Evolutionary conservation across 2,329 filamentous ascomycete genomes (phyloP).

Genomic region (Pyrenochaeta sp.): DNA sequence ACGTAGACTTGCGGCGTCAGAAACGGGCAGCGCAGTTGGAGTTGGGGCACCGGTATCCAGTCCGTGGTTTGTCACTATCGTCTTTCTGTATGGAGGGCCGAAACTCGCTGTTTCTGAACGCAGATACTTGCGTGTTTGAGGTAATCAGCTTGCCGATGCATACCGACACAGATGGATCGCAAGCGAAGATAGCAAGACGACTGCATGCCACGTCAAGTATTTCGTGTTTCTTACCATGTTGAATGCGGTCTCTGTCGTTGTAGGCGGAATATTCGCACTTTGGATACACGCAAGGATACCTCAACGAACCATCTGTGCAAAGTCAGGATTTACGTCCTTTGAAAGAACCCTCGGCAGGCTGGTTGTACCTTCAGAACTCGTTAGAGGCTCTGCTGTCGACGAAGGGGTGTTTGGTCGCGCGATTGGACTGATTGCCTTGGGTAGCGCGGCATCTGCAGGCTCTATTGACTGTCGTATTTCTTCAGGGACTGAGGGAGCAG

Average conservation of each 20-base stretch:
- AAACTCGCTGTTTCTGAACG: neutral
- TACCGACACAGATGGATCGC: neutral
- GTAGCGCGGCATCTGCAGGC: neutral
- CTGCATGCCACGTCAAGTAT: neutral
- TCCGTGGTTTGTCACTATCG: neutral
- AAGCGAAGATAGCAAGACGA: neutral
- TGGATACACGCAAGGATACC: neutral
- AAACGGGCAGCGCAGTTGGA: neutral
- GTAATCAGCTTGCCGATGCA: neutral
- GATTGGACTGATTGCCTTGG: neutral
- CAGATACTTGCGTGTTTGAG: neutral
- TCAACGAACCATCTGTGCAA: neutral
- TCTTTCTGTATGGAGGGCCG: neutral
- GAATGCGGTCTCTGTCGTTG: neutral
- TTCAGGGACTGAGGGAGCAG: neutral
- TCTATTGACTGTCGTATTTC: neutral
- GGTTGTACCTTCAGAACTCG: neutral
- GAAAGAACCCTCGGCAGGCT: neutral
- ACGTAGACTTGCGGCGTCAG: neutral
- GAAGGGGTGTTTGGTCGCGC: neutral
- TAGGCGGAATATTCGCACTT: conserved; percentile 1
- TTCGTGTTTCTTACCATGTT: neutral
- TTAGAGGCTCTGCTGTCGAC: neutral
- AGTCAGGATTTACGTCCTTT: neutral
- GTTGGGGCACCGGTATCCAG: neutral